Evolutionary conservation across 2,329 filamentous ascomycete species (phyloP).

Genomic region (Phialophora tarda): DNA sequence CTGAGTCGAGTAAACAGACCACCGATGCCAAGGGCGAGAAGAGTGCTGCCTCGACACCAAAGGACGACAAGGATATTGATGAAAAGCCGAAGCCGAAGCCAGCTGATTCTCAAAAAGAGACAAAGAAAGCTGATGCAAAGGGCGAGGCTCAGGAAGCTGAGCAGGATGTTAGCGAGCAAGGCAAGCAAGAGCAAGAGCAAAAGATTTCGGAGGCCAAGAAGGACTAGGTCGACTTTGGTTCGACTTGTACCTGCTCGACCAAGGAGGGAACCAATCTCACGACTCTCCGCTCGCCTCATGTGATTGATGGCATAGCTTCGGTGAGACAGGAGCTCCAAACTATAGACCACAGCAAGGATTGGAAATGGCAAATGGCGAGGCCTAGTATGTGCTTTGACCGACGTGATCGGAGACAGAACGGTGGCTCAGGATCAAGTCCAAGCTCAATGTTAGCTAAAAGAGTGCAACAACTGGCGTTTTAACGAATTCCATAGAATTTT

Average conservation of each 20-base stretch:
- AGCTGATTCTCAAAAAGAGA: conserved; percentile 48
- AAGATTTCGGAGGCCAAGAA: conserved; percentile 38
- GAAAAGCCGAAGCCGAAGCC: conserved; percentile 73
- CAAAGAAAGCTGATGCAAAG: conserved; percentile 56
- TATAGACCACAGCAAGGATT: not conserved
- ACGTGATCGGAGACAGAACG: not conserved
- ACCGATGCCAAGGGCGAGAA: conserved; percentile 53
- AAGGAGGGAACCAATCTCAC: not conserved
- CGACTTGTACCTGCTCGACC: not conserved
- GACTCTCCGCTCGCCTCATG: not conserved
- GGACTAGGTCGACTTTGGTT: conserved; percentile 16
- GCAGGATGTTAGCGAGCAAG: conserved; percentile 50
- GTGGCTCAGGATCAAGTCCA: not conserved
- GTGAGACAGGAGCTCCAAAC: not conserved
- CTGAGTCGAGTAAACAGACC: conserved; percentile 70
- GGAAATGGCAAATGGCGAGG: not conserved
- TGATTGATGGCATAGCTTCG: not conserved
- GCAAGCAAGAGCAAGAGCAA: conserved; percentile 44
- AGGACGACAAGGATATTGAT: conserved; percentile 91
- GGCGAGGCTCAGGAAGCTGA: conserved; percentile 56
- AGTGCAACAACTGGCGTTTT: not conserved
- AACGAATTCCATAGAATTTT: conserved; percentile 19
- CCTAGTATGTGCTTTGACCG: not conserved
- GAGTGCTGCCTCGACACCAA: conserved; percentile 49
- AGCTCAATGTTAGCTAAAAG: not conserved